Evolutionary conservation across 371 early-diverging fungal species (phyloP).

Genomic region (Apophysomyces sp.): DNA sequence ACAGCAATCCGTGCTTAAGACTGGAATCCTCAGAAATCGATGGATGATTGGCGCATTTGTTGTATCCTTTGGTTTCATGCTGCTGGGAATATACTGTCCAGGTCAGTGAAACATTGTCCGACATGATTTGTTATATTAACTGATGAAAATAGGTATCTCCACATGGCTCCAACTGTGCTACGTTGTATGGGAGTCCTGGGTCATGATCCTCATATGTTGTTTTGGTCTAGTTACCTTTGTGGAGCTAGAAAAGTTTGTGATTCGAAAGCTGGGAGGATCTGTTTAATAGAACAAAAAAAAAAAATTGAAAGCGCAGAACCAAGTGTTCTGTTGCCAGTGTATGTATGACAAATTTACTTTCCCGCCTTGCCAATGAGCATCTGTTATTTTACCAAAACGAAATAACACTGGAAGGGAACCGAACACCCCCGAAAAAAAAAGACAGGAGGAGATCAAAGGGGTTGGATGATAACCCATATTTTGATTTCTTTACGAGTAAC

Average conservation of each 20-base stretch:
- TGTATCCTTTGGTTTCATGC: conserved; percentile 59
- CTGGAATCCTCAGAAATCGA: conserved; percentile 68
- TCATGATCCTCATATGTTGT: conserved; percentile 66
- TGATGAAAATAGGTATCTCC: conserved; percentile 18
- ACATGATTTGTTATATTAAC: not conserved
- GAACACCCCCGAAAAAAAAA: too few species aligned
- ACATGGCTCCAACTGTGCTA: conserved; percentile 66
- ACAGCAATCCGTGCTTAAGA: conserved; percentile 64
- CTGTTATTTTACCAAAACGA: too few species aligned
- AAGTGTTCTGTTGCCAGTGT: too few species aligned
- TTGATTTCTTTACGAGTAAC: too few species aligned
- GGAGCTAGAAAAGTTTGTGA: conserved; percentile 66
- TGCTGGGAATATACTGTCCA: conserved; percentile 77
- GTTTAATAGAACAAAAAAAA: not conserved
- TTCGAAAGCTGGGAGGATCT: conserved; percentile 22
- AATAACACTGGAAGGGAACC: too few species aligned
- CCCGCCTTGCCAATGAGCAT: too few species aligned
- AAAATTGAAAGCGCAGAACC: too few species aligned
- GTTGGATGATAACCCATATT: too few species aligned
- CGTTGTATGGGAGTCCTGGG: conserved; percentile 75
- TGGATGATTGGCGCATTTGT: conserved; percentile 75
- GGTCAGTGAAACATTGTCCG: conserved; percentile 24
- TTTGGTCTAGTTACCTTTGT: conserved; percentile 64
- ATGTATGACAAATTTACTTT: too few species aligned
- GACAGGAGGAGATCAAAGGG: too few species aligned